Percentiles rank a stretch among this genome's conserved stretches.
These are phyloP conservation scores for Thermochaetoides thermophila DNA, from an alignment of 495 filamentous ascomycete genomes.

Conservation along the genomic window DNA sequence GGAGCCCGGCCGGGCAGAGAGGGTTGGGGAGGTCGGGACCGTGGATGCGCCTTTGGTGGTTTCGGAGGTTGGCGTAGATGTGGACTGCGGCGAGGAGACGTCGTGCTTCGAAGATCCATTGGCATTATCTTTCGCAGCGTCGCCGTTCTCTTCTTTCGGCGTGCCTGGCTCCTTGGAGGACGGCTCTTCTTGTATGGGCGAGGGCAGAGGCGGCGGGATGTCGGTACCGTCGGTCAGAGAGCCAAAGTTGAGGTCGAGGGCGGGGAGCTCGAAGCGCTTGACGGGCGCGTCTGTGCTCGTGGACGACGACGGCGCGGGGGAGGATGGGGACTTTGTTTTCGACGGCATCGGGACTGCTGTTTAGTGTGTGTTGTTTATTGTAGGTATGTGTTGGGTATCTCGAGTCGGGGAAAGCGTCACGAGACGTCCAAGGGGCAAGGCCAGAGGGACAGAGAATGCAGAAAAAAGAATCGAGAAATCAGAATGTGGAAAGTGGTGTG, in stretches of 20 bases:
- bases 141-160: constrained; percentile 19
- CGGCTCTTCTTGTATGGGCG: constrained; percentile 32
- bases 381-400: too few relatives aligned
- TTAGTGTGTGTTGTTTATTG: too few relatives aligned
- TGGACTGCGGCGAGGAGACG: constrained; percentile 19
- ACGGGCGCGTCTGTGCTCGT: too few relatives aligned
- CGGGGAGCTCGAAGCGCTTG: constrained; percentile 39
- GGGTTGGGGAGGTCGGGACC: constrained; percentile 30
- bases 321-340: constrained; percentile 9
- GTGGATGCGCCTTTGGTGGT: too few relatives aligned
- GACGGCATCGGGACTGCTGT: too few relatives aligned
- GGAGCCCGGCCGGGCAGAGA: constrained; percentile 28
- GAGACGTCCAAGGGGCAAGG: too few relatives aligned
- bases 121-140: constrained; percentile 10
- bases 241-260: constrained; percentile 34
- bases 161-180: constrained; percentile 24
- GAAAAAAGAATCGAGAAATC: too few relatives aligned
- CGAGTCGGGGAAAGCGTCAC: too few relatives aligned
- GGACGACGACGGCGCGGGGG: too few relatives aligned
- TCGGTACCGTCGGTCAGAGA: constrained; percentile 42
- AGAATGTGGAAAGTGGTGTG: too few relatives aligned
- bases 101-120: constrained; percentile 2
- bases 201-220: constrained; percentile 39
- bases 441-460: too few relatives aligned
- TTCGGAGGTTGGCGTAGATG: constrained; percentile 29